Evolutionary conservation across 2,329 filamentous ascomycete species (phyloP).

Genomic region (Microcyclospora tardicrescens): DNA sequence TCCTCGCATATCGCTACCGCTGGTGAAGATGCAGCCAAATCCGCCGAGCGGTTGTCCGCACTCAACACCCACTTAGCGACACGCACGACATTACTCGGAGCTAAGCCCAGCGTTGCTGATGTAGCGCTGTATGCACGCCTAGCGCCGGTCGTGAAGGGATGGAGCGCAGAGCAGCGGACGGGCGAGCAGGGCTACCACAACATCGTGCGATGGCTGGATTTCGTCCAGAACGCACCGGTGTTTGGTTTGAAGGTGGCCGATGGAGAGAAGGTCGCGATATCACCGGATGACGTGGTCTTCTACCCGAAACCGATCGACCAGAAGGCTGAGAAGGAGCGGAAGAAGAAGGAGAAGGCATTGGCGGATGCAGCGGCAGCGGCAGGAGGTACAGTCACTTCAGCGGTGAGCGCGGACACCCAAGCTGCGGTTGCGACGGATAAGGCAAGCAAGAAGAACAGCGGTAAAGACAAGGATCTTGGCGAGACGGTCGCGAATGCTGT

Average conservation of each 20-base stretch:
- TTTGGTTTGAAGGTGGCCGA: conserved; percentile 58
- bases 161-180: conserved; percentile 76
- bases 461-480: conserved; percentile 33
- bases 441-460: conserved; percentile 23
- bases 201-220: conserved; percentile 83
- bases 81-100: conserved; percentile 77
- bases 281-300: conserved; percentile 68
- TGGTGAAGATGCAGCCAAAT: conserved; percentile 44
- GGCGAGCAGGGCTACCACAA: conserved; percentile 82
- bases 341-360: conserved; percentile 86
- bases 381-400: conserved; percentile 30
- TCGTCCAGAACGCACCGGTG: conserved; percentile 74
- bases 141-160: conserved; percentile 61
- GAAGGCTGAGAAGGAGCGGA: conserved; percentile 89
- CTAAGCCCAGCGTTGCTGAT: conserved; percentile 80
- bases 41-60: conserved; percentile 55
- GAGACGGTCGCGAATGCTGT: conserved; percentile 36
- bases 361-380: conserved; percentile 37
- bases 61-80: conserved; percentile 80
- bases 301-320: conserved; percentile 80
- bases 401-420: conserved; percentile 30
- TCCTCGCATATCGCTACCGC: conserved; percentile 54
- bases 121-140: conserved; percentile 70
- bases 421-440: conserved; percentile 31
- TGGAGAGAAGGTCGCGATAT: conserved; percentile 63